These are phyloP conservation scores for Russula ochroleuca DNA, from an alignment of 768 basidiomycete genomes.

Conservation along the genomic window DNA sequence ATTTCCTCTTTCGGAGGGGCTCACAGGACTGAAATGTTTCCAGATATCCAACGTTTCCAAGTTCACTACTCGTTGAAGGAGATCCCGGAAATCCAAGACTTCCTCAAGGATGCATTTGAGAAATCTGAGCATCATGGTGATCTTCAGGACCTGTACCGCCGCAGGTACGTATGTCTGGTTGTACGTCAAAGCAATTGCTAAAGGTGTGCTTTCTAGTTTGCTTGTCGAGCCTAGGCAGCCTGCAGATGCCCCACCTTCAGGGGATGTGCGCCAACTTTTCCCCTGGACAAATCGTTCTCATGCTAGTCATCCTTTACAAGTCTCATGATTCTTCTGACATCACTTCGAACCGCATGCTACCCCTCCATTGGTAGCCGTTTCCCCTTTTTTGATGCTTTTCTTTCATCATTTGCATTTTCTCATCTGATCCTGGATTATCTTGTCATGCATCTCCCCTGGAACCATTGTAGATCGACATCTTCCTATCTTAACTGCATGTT, in stretches of 20 bases:
- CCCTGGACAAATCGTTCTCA: slow-evolving; percentile 58
- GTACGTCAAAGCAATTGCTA: slow-evolving; percentile 21
- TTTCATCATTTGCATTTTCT: slow-evolving; percentile 20
- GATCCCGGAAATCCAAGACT: slow-evolving; percentile 85
- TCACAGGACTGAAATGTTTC: slow-evolving; percentile 3
- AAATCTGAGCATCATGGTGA: slow-evolving; percentile 74
- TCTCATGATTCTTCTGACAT: slow-evolving; percentile 13
- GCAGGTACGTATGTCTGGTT: slow-evolving; percentile 51
- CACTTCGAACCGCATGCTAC: not conserved
- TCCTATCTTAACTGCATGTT: slow-evolving; percentile 25
- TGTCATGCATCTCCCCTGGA: slow-evolving; percentile 24
- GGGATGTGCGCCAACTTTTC: slow-evolving; percentile 76
- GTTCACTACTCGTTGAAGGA: slow-evolving; percentile 80
- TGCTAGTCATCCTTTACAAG: slow-evolving; percentile 28
- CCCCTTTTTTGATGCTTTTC: slow-evolving; percentile 1
- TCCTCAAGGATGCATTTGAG: slow-evolving; percentile 68
- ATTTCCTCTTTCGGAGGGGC: not conserved
- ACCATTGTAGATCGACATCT: slow-evolving; percentile 25
- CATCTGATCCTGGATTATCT: slow-evolving; percentile 21
- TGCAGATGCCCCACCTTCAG: slow-evolving; percentile 56
- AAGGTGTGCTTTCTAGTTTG: slow-evolving; percentile 43
- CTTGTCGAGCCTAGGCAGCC: slow-evolving; percentile 81
- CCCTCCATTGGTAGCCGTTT: slow-evolving; percentile 5
- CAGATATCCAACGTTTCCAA: slow-evolving; percentile 92
- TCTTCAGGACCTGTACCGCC: slow-evolving; percentile 77